Conservation (phyloP, 2,329 filamentous ascomycete species). For the Exophiala mesophila region DNA sequence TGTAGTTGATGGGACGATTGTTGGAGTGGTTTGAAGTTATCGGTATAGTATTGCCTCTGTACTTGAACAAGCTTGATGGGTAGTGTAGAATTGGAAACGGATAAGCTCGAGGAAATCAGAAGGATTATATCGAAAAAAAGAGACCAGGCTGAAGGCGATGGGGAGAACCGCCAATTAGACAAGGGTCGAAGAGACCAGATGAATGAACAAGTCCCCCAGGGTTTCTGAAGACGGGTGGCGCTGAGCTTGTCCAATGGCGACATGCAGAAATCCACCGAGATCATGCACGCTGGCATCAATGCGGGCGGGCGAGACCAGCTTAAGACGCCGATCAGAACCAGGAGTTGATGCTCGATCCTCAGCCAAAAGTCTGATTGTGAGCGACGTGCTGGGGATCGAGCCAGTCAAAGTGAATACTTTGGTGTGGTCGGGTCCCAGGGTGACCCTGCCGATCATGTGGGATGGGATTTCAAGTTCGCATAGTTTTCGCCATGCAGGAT, state of each 20-base stretch:
- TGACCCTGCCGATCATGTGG: slow-evolving; percentile 20
- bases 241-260: too few species aligned
- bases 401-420: slow-evolving; percentile 9
- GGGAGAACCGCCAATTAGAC: too few species aligned
- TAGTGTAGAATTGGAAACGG: neutral
- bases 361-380: slow-evolving; percentile 15
- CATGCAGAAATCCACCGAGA: too few species aligned
- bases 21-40: neutral
- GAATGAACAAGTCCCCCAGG: too few species aligned
- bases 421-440: neutral
- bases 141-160: neutral
- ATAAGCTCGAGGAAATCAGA: neutral
- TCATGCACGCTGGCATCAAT: slow-evolving; percentile 20
- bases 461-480: slow-evolving; percentile 12
- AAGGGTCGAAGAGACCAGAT: too few species aligned
- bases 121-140: neutral
- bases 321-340: slow-evolving; percentile 13
- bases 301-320: slow-evolving; percentile 7
- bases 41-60: too few species aligned
- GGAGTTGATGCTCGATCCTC: slow-evolving; percentile 15
- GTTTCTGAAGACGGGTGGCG: too few species aligned
- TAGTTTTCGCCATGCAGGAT: slow-evolving; percentile 12
- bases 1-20: neutral
- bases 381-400: slow-evolving; percentile 4
- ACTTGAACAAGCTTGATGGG: too few species aligned